phyloP scores from a whole-genome alignment of 108 stramenopile genomes.

The Pinguiococcus pyrenoidosus region DNA sequence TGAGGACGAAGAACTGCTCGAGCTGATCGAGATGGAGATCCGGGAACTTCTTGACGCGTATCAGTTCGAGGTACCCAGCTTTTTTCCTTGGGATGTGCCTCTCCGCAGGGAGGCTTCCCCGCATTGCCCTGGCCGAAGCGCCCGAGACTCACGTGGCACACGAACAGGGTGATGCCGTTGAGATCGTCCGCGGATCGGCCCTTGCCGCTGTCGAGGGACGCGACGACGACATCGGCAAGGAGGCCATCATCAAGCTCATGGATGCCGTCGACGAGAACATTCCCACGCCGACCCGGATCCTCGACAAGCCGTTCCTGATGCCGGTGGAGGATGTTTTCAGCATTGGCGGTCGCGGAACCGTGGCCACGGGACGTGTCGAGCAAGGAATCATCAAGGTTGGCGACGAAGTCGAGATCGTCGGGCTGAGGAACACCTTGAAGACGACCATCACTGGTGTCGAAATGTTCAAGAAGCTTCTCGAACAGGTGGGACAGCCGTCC shows the following conservation, averaged over 20 bases:
- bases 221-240: slow-evolving; percentile 64
- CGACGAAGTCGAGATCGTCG: slow-evolving; percentile 18
- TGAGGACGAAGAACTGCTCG: slow-evolving; percentile 95
- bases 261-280: slow-evolving; percentile 72
- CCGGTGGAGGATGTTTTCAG: slow-evolving; percentile 97
- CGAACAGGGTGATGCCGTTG: slow-evolving; percentile 88
- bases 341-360: slow-evolving; percentile 97
- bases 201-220: slow-evolving; percentile 82
- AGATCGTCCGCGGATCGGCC: slow-evolving; percentile 93
- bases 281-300: slow-evolving; percentile 66
- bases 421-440: slow-evolving; percentile 4
- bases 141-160: too few relatives aligned
- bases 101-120: too few relatives aligned
- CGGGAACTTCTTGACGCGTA: slow-evolving; percentile 93
- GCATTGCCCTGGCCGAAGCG: too few relatives aligned
- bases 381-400: slow-evolving; percentile 20
- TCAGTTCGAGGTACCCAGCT: too few relatives aligned
- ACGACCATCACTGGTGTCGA: slow-evolving; percentile 67
- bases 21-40: slow-evolving; percentile 99
- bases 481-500: too few relatives aligned
- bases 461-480: slow-evolving; percentile 96
- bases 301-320: slow-evolving; percentile 98
- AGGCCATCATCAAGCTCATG: slow-evolving; percentile 86
- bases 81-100: too few relatives aligned
- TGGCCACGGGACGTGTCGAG: slow-evolving; percentile 94